These are phyloP conservation scores for Dipteronia sinensis DNA, from an alignment of 345 rosid species.

Conservation along the genomic window DNA sequence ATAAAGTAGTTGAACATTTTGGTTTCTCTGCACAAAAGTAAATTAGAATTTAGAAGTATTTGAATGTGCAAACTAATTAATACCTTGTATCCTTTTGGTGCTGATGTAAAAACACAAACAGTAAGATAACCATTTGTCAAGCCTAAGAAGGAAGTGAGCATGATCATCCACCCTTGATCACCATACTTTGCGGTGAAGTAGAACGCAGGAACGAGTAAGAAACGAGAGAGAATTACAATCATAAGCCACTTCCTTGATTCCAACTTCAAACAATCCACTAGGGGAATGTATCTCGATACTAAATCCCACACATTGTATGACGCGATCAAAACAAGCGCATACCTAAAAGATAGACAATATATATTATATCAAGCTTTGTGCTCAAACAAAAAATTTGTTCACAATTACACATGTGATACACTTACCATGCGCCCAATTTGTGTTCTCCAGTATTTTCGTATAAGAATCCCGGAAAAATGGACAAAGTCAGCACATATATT, in stretches of 20 bases:
- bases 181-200: slow-evolving; percentile 89
- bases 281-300: slow-evolving; percentile 67
- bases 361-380: background rate
- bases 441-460: slow-evolving; percentile 81
- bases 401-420: background rate
- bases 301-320: slow-evolving; percentile 72
- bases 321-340: slow-evolving; percentile 66
- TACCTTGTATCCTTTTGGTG: slow-evolving; percentile 88
- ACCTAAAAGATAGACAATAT: slow-evolving; percentile 44
- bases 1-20: background rate
- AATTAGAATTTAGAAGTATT: background rate
- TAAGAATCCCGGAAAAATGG: slow-evolving; percentile 86
- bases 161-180: slow-evolving; percentile 93
- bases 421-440: slow-evolving; percentile 60
- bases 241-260: slow-evolving; percentile 69
- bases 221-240: slow-evolving; percentile 57
- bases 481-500: slow-evolving; percentile 67
- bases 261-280: slow-evolving; percentile 52
- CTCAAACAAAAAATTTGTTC: background rate
- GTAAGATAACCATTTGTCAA: slow-evolving; percentile 79
- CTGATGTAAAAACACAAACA: slow-evolving; percentile 75
- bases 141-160: slow-evolving; percentile 67
- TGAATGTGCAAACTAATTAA: slow-evolving; percentile 25
- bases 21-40: background rate
- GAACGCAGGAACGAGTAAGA: slow-evolving; percentile 69